Base-by-base conservation (phyloP, 2,329 filamentous ascomycete species). In the Neoascochyta sp. region DNA sequence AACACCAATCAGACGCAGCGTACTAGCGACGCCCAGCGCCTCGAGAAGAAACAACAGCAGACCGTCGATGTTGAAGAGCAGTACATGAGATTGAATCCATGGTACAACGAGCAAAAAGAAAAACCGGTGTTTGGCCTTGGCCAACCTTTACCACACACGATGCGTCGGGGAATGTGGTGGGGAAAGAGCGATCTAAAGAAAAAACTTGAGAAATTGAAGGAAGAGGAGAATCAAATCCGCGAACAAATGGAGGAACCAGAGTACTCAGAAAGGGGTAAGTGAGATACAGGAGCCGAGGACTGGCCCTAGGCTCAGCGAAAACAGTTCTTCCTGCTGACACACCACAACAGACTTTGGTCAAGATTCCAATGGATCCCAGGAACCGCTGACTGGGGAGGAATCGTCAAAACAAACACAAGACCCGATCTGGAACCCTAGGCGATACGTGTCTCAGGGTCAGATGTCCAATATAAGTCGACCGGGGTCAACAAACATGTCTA, bases 51-150 rank as follows among this genome's bases (percentile, higher is more conserved):
- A 28, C 41, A 45, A 29, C 46, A 56, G 16, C 46, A 52, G 13
- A 32, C 32, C 3, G 46, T 55, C 2, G 48, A 54, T 21, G 65
- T 76, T n/a, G 68, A 74, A 20, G 70, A 71, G n/a, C 70, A 70
- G 3, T 75, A 76, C 39, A 60, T 63, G 8, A 62, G 71, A 8
- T 57, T 76, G 3, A 76, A 77, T 29, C 73, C 74, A 2, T 66
- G 70, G 16, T 75, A 76, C 36, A 72, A 74, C 17, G 69, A 75
- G 32, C 64, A 71, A 3, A 54, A 60, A 6, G 69, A 72, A 10
- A 67, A 70, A 32, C 73, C 73, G 1, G 67, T 76, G 25, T 76
- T 73, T 66, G 67, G 70, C 51, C 50, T 76, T 29, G 72, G 70
- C 3, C 71, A 74, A 42, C 72, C 73, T 5, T 48, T 76, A 15